phyloP scores from a whole-genome alignment of 108 stramenopile species.

The Cyclotella distinguenda region DNA sequence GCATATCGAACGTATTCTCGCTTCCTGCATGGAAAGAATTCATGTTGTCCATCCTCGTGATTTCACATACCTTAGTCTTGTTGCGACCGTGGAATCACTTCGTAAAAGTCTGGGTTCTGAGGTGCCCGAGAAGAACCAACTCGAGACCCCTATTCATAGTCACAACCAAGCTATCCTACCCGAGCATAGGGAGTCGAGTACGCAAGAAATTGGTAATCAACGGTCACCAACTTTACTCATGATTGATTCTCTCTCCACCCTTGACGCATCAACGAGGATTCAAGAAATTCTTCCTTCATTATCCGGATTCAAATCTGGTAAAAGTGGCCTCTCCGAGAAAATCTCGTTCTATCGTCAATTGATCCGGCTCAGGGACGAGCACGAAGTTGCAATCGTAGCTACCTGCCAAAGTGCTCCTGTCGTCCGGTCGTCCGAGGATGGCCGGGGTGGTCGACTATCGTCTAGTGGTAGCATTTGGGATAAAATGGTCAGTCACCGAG shows the following conservation, averaged over 20 bases:
- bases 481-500: slow-evolving; percentile 43
- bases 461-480: slow-evolving; percentile 43
- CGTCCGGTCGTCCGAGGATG: neutral
- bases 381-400: slow-evolving; percentile 40
- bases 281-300: slow-evolving; percentile 38
- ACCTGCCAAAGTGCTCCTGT: slow-evolving; percentile 4
- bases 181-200: neutral
- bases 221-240: slow-evolving; percentile 34
- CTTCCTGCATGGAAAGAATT: slow-evolving; percentile 43
- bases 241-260: slow-evolving; percentile 45
- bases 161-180: neutral
- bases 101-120: slow-evolving; percentile 35
- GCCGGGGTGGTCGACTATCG: neutral
- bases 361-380: slow-evolving; percentile 35
- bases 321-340: slow-evolving; percentile 42
- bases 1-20: slow-evolving; percentile 34
- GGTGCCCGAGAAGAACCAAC: neutral
- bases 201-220: neutral
- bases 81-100: slow-evolving; percentile 43
- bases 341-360: slow-evolving; percentile 51
- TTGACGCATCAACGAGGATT: slow-evolving; percentile 39
- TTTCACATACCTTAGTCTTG: slow-evolving; percentile 47
- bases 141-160: neutral
- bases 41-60: slow-evolving; percentile 48
- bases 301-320: slow-evolving; percentile 5